A percentile compares a stretch with the other conserved stretches of the same genome.
phyloP scores from a whole-genome alignment of 495 filamentous ascomycete genomes.

The Annulohypoxylon bovei region DNA sequence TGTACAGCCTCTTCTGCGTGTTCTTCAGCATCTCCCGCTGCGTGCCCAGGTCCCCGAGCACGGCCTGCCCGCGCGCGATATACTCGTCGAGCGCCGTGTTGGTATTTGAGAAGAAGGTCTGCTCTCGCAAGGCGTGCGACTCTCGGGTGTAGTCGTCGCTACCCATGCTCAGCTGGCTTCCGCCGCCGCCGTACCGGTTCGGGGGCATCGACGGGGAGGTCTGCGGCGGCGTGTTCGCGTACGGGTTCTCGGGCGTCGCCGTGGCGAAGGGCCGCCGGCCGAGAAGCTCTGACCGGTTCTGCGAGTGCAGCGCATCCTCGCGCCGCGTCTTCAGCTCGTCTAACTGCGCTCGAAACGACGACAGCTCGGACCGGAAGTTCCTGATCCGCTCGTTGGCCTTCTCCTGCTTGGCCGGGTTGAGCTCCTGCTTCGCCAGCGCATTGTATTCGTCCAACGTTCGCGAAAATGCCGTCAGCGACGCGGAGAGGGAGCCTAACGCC shows the following conservation, averaged over 20 bases:
- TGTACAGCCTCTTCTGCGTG: slow-evolving; percentile 90
- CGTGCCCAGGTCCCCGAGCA: slow-evolving; percentile 86
- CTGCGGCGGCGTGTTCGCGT: slow-evolving; percentile 65
- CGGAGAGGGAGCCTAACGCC: slow-evolving; percentile 64
- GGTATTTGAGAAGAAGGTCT: slow-evolving; percentile 82
- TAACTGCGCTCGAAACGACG: slow-evolving; percentile 79
- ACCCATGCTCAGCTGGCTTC: slow-evolving; percentile 63
- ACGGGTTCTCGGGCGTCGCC: slow-evolving; percentile 94
- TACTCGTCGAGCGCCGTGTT: slow-evolving; percentile 90
- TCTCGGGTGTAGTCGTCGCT: slow-evolving; percentile 73
- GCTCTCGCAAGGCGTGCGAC: slow-evolving; percentile 86
- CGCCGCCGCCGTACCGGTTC: slow-evolving; percentile 50
- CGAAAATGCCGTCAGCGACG: slow-evolving; percentile 85
- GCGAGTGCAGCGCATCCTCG: slow-evolving; percentile 77
- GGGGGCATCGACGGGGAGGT: slow-evolving; percentile 41
- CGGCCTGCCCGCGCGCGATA: slow-evolving; percentile 87
- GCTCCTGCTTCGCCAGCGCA: slow-evolving; percentile 83
- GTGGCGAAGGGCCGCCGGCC: slow-evolving; percentile 88
- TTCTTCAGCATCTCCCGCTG: slow-evolving; percentile 95
- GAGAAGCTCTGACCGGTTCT: slow-evolving; percentile 84
- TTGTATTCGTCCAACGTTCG: slow-evolving; percentile 96
- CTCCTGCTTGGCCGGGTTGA: slow-evolving; percentile 85
- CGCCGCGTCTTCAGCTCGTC: slow-evolving; percentile 76
- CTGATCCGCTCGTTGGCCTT: slow-evolving; percentile 88
- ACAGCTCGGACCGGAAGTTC: slow-evolving; percentile 84